Evolutionary conservation across 345 rosid genomes (phyloP), one percentile per base, ranked within the genome.

Genomic region (Fremontodendron californicum): DNA sequence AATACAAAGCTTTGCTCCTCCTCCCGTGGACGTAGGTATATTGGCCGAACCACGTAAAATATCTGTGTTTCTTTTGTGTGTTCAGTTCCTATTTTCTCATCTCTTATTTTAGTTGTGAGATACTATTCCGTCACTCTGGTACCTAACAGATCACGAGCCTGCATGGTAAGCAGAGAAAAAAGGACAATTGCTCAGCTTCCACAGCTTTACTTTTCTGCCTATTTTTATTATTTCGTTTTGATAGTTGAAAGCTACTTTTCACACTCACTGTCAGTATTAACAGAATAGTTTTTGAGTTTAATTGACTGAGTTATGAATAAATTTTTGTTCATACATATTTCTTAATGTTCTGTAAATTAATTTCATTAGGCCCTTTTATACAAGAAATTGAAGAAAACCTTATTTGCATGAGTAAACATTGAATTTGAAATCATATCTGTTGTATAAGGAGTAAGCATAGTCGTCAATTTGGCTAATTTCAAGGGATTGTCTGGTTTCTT

Each of bases 141-240:
- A n/a, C n/a, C n/a, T n/a, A n/a, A n/a, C n/a, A n/a, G 64, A 61
- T 61, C 66, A 31, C 37, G 66, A 61, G 66, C 63, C 39, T 13
- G 66, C 21, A 60, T 27, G 35, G n/a, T 31, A 29, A 58, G 35
- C 16, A 25, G 64, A 27, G 35, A 9, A 29, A n/a, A 61, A 61
- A 61, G 66, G 66, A 61, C 66, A 61, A 61, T 61, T 61, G 66
- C 19, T 61, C 40, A 29, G 40, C 40, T 61, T 31, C 40, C 39
- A 29, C 66, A 61, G 66, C 66, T 61, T 61, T 15, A 5, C 39
- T 29, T n/a, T n/a, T 4, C 65, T 61, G 6, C 62, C 29, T 7
- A 52, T 9, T 60, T 60, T 29, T 27, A 12, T 29, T 27, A 5
- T 29, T 13, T 31, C 3, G 3, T 29, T 29, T 61, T 15, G 19